Evolutionary conservation across 768 basidiomycete species (phyloP), one percentile per base, ranked within the genome.

Genomic region (Termitomyces sp.): DNA sequence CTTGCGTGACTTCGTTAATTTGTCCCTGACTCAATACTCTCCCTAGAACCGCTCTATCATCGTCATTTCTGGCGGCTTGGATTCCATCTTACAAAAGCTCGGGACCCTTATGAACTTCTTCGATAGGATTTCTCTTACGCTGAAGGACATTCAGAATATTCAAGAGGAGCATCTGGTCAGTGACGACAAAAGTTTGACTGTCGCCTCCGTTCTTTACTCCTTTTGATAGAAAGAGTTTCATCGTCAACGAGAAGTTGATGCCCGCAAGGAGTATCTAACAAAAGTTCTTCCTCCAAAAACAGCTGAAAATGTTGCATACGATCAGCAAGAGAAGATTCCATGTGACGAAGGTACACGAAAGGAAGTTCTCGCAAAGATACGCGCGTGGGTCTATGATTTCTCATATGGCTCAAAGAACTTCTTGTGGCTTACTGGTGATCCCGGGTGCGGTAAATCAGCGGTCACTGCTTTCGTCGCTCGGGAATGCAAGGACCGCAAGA

Each of bases 11-110:
- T 51, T 36, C 28, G 26, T 22, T 15, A n/a, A 12, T 16, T 12
- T 46, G 6, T 24, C 9, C 20, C 2, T 22, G 5, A 51, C 10
- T 12, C 31, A 54, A 16, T 16, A 34, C 28, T n/a, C 42, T 49
- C n/a, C n/a, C 37, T 22, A 63, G 62, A 57, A 63, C 49, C 54
- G 58, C 34, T 60, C 60, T 13, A 34, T 57, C 18, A 50, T 61
- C 39, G 58, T 55, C 24, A 29, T 59, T 18, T 57, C 62, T 18
- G 41, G 50, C 15, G 62, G 62, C 16, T 33, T 58, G 13, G 62
- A 60, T 39, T 42, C 56, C 29, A 56, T 58, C 39, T 22, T 56
- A 18, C 61, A 48, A 31, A 51, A 52, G 29, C 41, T 59, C 12
- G 31, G 29, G 36, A 13, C 46, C 4, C 26, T 54, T 3, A 37